Conservation (phyloP, 106 monocot genomes). For the Phalaenopsis aphrodite region DNA sequence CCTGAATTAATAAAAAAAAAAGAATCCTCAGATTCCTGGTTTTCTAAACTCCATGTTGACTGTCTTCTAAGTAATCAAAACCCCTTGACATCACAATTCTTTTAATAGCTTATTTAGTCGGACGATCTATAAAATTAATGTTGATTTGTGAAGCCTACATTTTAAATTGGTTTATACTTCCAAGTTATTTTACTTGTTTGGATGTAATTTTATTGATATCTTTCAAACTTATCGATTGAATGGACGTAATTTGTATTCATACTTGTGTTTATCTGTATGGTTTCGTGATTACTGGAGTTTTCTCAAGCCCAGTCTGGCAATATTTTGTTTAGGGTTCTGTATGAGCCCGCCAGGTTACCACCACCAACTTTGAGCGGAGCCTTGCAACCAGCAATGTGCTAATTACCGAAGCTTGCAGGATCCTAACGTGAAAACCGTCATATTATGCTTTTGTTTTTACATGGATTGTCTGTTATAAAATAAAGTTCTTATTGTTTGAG, state of each 20-base stretch:
- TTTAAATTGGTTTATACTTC: neutral
- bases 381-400: neutral
- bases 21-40: too few relatives aligned
- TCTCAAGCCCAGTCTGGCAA: neutral
- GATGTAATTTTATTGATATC: neutral
- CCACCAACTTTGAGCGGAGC: neutral
- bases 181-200: neutral
- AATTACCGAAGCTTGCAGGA: too few relatives aligned
- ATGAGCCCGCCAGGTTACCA: neutral
- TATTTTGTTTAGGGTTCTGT: neutral
- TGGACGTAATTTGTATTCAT: neutral
- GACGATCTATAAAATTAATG: neutral
- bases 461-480: neutral
- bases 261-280: neutral
- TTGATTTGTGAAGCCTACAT: neutral
- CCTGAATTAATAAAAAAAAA: too few relatives aligned
- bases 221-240: neutral
- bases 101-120: neutral
- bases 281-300: neutral
- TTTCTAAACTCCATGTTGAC: neutral
- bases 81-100: neutral
- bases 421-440: neutral
- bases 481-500: neutral
- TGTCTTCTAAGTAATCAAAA: neutral
- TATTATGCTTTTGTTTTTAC: neutral